phyloP scores from a whole-genome alignment of 768 basidiomycete genomes.

The Trichaptum fuscoviolaceum region DNA sequence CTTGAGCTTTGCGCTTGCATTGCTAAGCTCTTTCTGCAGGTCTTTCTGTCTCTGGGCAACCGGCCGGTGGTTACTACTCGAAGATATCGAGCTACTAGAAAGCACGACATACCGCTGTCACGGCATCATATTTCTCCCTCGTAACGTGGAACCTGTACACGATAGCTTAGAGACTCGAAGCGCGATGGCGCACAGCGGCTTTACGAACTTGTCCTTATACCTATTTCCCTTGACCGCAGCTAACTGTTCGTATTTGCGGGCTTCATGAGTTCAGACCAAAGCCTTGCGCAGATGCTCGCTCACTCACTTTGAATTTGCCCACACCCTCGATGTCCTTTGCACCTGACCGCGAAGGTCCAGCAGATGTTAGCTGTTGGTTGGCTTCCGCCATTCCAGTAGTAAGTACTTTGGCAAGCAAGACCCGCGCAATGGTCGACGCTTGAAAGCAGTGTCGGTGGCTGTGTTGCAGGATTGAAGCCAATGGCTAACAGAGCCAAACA shows the following conservation, averaged over 20 bases:
- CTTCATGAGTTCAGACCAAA: not conserved
- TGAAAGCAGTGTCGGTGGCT: not conserved
- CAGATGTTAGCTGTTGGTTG: not conserved
- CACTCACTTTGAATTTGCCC: not conserved
- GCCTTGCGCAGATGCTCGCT: not conserved
- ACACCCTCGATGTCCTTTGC: not conserved
- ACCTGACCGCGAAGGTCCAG: not conserved
- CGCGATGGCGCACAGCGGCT: not conserved
- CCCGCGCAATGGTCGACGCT: no score
- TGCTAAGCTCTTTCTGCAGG: conserved; percentile 1
- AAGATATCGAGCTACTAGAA: not conserved
- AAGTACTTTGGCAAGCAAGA: not conserved
- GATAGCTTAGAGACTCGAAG: not conserved
- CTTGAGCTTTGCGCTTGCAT: conserved; percentile 8
- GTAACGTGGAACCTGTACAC: not conserved
- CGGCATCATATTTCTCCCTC: not conserved
- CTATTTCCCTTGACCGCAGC: not conserved
- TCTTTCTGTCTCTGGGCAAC: conserved; percentile 7
- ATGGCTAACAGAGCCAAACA: not conserved
- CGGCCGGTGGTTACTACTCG: not conserved
- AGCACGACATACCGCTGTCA: not conserved
- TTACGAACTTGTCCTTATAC: not conserved
- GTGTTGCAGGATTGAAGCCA: not conserved
- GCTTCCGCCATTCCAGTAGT: not conserved
- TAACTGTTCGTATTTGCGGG: not conserved